Conservation (phyloP, 345 rosid species). For the Chamaenerion angustifolium region DNA sequence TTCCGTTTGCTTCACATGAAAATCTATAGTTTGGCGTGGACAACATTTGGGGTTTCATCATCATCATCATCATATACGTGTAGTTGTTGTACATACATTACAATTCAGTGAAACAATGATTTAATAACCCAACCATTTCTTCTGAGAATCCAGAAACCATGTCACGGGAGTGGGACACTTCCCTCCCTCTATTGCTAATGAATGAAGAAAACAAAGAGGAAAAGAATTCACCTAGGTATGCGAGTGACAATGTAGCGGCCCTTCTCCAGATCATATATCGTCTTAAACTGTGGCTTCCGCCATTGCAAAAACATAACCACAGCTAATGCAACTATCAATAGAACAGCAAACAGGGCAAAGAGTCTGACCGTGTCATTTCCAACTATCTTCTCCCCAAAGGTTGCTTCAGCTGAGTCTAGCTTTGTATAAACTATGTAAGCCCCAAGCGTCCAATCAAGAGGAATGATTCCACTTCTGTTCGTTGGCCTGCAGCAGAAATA, state of each 20-base stretch:
- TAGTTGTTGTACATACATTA: too few species aligned
- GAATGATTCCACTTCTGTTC: slow-evolving; percentile 14
- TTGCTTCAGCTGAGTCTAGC: slow-evolving; percentile 11
- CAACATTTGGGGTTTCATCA: too few species aligned
- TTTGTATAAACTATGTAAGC: slow-evolving; percentile 25
- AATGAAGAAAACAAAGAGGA: background rate
- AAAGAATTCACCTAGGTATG: slow-evolving; percentile 5
- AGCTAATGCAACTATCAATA: slow-evolving; percentile 24
- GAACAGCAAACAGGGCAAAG: slow-evolving; percentile 26
- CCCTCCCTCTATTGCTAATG: background rate
- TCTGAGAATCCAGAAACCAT: too few species aligned
- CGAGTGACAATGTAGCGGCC: slow-evolving; percentile 16
- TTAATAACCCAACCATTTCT: too few species aligned
- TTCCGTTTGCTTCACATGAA: too few species aligned
- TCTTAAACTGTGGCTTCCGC: slow-evolving; percentile 17
- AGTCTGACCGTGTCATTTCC: slow-evolving; percentile 26
- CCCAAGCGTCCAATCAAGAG: slow-evolving; percentile 39
- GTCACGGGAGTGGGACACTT: too few species aligned
- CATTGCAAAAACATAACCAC: slow-evolving; percentile 5
- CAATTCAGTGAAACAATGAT: too few species aligned
- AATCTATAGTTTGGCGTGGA: too few species aligned
- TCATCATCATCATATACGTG: too few species aligned
- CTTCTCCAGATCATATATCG: slow-evolving; percentile 16
- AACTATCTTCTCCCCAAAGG: slow-evolving; percentile 19
- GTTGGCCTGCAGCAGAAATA: slow-evolving; percentile 14